Conservation (phyloP, 2,329 filamentous ascomycete genomes). For the Metarhizium humberi region DNA sequence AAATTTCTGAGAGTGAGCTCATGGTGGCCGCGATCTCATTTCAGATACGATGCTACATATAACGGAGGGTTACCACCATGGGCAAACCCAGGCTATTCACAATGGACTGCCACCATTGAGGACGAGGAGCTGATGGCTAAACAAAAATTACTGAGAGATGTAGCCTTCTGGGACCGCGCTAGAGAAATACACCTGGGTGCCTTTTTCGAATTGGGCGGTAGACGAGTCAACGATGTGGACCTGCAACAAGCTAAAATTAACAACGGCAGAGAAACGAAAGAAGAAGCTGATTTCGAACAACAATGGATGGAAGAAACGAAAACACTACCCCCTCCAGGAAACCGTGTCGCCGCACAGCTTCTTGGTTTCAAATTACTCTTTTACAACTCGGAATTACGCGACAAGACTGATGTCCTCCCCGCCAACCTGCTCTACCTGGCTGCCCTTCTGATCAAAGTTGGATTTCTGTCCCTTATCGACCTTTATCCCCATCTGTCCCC, state of each 20-base stretch:
- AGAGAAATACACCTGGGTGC: conserved; percentile 67
- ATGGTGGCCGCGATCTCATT: conserved; percentile 77
- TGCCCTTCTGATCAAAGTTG: conserved; percentile 89
- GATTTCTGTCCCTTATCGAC: conserved; percentile 87
- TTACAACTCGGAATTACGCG: conserved; percentile 73
- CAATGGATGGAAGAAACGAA: conserved; percentile 76
- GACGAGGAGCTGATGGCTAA: conserved; percentile 51
- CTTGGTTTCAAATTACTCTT: conserved; percentile 96
- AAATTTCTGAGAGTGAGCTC: conserved; percentile 86
- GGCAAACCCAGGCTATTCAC: conserved; percentile 64
- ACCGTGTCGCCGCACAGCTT: conserved; percentile 84
- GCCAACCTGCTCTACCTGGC: conserved; percentile 90
- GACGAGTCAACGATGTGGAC: conserved; percentile 53
- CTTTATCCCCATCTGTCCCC: conserved; percentile 90
- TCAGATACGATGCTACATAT: conserved; percentile 30
- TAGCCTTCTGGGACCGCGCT: conserved; percentile 73
- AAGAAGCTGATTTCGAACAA: conserved; percentile 47
- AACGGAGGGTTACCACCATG: conserved; percentile 69
- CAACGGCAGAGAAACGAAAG: conserved; percentile 27
- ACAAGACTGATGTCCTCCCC: conserved; percentile 68
- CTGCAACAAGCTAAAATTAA: conserved; percentile 33
- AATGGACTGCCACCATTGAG: conserved; percentile 56
- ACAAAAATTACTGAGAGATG: conserved; percentile 57
- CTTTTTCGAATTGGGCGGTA: conserved; percentile 80
- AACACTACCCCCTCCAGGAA: conserved; percentile 75